Evolutionary conservation across 1,284 basidiomycete species (phyloP).

Genomic region (Cystobasidium sp.): DNA sequence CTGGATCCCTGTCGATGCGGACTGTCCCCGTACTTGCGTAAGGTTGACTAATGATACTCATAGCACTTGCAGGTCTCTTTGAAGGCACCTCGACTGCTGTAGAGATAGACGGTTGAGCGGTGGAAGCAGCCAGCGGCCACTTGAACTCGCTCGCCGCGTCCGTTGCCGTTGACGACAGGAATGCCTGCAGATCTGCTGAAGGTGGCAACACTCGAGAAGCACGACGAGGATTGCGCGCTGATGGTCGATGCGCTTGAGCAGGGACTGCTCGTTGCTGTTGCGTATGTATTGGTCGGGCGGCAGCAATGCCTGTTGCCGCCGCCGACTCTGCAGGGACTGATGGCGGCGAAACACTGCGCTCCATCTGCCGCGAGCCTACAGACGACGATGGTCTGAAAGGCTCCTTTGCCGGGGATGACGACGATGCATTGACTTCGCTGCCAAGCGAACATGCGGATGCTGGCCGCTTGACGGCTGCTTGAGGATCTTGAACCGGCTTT

Average conservation of each 20-base stretch:
- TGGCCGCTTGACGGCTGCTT: not conserved
- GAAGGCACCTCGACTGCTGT: not conserved
- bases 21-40: not conserved
- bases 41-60: not conserved
- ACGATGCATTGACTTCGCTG: not conserved
- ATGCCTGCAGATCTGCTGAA: constrained; percentile 9
- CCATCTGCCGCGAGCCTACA: too few species aligned
- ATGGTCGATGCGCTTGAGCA: not conserved
- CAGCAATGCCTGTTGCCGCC: not conserved
- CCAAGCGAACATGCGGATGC: not conserved
- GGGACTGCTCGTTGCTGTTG: constrained; percentile 17
- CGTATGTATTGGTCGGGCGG: not conserved
- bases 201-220: constrained; percentile 25
- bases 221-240: not conserved
- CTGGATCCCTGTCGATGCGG: not conserved
- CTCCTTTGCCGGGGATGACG: not conserved
- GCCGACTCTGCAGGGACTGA: not conserved
- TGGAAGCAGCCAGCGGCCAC: not conserved
- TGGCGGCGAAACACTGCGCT: not conserved
- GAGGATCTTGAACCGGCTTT: not conserved
- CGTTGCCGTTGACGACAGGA: not conserved
- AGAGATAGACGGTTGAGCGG: not conserved
- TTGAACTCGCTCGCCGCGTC: constrained; percentile 2
- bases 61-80: constrained; percentile 20
- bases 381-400: constrained; percentile 22